Percentiles rank a stretch among this genome's conserved stretches.
These are phyloP conservation scores for Leishmania arabica DNA, from an alignment of 208 protist species.

Conservation along the genomic window DNA sequence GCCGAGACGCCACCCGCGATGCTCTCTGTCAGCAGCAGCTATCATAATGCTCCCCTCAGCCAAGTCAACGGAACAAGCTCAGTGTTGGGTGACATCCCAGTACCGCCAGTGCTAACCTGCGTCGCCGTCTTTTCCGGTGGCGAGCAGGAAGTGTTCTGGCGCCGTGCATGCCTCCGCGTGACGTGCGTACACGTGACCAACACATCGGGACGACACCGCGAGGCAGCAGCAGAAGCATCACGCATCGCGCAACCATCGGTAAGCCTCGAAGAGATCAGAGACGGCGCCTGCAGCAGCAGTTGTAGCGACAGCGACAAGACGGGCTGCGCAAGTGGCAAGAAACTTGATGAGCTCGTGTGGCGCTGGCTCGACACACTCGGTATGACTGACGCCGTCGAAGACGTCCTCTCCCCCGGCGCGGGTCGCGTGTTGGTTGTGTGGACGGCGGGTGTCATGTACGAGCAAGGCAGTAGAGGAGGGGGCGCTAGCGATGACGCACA, in stretches of 20 bases:
- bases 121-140: slow-evolving; percentile 6
- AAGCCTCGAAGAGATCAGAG: not conserved
- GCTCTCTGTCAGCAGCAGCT: not conserved
- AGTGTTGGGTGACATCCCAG: not conserved
- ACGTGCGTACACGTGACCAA: slow-evolving; percentile 8
- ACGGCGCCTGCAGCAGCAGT: not conserved
- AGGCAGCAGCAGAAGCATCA: not conserved
- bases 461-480: not conserved
- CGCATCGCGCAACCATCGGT: not conserved
- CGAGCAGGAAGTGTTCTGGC: slow-evolving; percentile 16
- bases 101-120: slow-evolving; percentile 3
- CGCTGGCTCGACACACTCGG: slow-evolving; percentile 20
- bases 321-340: not conserved
- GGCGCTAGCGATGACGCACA: not conserved
- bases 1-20: not conserved
- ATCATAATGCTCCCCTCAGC: not conserved
- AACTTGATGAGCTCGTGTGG: slow-evolving; percentile 17
- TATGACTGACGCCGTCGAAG: slow-evolving; percentile 16
- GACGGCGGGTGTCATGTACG: not conserved
- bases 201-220: not conserved
- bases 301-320: slow-evolving; percentile 1
- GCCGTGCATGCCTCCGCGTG: slow-evolving; percentile 18
- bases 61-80: not conserved
- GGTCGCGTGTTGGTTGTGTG: slow-evolving; percentile 21
- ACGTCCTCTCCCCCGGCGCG: slow-evolving; percentile 17